Conservation (phyloP, 2,329 filamentous ascomycete species). For the Exophiala alcalophila region DNA sequence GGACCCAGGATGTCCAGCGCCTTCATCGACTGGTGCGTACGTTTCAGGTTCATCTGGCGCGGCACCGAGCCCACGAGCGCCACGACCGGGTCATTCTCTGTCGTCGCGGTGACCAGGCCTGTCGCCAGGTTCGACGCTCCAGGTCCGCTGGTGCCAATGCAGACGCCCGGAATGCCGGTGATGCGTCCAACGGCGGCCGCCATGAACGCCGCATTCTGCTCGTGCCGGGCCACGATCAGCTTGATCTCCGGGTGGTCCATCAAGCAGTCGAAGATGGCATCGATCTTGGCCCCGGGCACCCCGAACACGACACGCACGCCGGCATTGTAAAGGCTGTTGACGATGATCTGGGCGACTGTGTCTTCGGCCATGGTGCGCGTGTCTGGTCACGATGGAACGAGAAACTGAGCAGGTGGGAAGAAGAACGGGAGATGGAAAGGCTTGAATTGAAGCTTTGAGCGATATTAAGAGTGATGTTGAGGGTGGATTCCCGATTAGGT, state of each 20-base stretch:
- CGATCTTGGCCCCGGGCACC: constrained; percentile 34
- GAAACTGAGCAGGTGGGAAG: no score
- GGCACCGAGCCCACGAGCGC: constrained; percentile 51
- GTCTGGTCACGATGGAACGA: no score
- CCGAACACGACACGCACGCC: constrained; percentile 49
- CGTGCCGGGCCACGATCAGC: constrained; percentile 49
- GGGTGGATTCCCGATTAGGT: no score
- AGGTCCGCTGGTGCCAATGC: constrained; percentile 49
- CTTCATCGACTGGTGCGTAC: constrained; percentile 49
- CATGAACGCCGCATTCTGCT: constrained; percentile 53
- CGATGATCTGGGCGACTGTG: constrained; percentile 28
- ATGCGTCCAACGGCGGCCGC: constrained; percentile 48
- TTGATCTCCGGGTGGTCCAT: constrained; percentile 48
- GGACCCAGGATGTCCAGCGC: constrained; percentile 46
- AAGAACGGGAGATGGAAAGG: no score
- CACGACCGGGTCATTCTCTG: constrained; percentile 49
- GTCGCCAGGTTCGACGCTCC: constrained; percentile 50
- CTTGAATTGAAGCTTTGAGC: no score
- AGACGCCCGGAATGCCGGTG: constrained; percentile 47
- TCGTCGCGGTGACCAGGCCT: constrained; percentile 48
- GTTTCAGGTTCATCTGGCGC: constrained; percentile 43
- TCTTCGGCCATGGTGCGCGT: constrained; percentile 26
- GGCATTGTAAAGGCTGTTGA: constrained; percentile 38
- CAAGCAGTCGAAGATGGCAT: constrained; percentile 49
- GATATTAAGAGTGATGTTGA: no score